A percentile compares a stretch with the other conserved stretches of the same genome.
Conservation (phyloP, 345 rosid genomes). For the Salix udensis region DNA sequence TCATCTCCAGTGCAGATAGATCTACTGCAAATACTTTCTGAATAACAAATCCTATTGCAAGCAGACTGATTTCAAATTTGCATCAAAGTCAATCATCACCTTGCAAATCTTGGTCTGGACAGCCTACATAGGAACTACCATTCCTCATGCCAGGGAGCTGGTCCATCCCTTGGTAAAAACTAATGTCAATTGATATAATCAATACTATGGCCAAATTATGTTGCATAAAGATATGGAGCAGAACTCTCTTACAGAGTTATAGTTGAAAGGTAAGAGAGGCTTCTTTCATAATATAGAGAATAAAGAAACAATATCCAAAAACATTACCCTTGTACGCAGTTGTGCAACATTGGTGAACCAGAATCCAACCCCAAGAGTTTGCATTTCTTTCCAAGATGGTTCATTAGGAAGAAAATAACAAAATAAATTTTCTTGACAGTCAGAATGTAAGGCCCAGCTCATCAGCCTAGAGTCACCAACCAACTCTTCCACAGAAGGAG, state of each 20-base stretch:
- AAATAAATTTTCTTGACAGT: conserved; percentile 73
- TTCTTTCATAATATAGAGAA: neutral
- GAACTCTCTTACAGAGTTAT: neutral
- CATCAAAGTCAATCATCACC: neutral
- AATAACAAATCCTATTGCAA: neutral
- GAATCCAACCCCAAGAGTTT: conserved; percentile 74
- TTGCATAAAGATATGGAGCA: neutral
- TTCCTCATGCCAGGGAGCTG: too few species aligned
- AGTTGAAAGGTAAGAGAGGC: conserved; percentile 1
- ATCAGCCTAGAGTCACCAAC: conserved; percentile 58
- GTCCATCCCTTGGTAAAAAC: neutral
- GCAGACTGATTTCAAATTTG: neutral
- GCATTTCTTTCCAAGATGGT: conserved; percentile 85
- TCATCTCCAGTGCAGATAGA: neutral
- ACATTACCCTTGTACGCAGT: conserved; percentile 68
- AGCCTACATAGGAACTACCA: too few species aligned
- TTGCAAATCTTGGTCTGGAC: too few species aligned
- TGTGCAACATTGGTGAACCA: conserved; percentile 71
- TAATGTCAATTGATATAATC: neutral
- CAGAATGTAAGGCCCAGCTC: conserved; percentile 93
- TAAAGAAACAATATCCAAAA: neutral
- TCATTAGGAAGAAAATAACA: conserved; percentile 61
- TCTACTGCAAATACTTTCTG: neutral
- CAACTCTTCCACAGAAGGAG: conserved; percentile 58
- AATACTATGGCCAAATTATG: conserved; percentile 1